These are phyloP conservation scores for Dothideomycetes sp. DNA, from an alignment of 2,329 filamentous ascomycete genomes.

Conservation along the genomic window DNA sequence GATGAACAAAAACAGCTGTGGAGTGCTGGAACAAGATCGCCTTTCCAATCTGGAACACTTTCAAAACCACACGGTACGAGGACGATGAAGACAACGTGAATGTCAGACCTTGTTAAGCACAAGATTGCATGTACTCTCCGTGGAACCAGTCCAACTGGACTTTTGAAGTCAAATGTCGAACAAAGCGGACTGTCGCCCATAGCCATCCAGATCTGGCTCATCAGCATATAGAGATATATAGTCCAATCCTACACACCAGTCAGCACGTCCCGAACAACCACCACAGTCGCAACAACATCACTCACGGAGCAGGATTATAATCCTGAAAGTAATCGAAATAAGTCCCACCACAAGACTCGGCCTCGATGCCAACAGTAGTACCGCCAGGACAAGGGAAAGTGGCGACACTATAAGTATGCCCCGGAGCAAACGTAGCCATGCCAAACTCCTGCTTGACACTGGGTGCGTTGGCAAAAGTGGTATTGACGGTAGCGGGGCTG, in stretches of 20 bases:
- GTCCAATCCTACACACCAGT: constrained; percentile 14
- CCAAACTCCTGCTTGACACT: constrained; percentile 33
- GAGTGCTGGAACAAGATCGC: too few relatives aligned
- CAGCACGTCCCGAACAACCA: not conserved
- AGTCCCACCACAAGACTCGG: constrained; percentile 40
- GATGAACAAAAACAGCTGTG: too few relatives aligned
- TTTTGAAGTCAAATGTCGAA: too few relatives aligned
- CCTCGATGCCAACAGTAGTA: constrained; percentile 39
- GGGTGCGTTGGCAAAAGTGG: constrained; percentile 45
- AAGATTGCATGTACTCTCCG: too few relatives aligned
- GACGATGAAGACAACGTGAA: too few relatives aligned
- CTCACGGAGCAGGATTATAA: constrained; percentile 39
- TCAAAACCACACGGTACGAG: too few relatives aligned
- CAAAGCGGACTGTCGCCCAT: too few relatives aligned
- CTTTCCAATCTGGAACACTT: too few relatives aligned
- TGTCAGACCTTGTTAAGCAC: too few relatives aligned
- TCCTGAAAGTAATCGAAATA: constrained; percentile 53
- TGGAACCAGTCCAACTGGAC: too few relatives aligned
- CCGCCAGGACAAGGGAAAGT: constrained; percentile 46
- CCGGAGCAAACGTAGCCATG: constrained; percentile 30
- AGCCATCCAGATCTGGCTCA: too few relatives aligned
- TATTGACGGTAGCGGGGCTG: constrained; percentile 33
- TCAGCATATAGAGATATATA: constrained; percentile 19
- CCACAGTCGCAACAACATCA: not conserved
- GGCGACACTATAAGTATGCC: constrained; percentile 42